These are phyloP conservation scores for Blastobotrys attinorum DNA, from an alignment of 805 yeast genomes.

Conservation along the genomic window DNA sequence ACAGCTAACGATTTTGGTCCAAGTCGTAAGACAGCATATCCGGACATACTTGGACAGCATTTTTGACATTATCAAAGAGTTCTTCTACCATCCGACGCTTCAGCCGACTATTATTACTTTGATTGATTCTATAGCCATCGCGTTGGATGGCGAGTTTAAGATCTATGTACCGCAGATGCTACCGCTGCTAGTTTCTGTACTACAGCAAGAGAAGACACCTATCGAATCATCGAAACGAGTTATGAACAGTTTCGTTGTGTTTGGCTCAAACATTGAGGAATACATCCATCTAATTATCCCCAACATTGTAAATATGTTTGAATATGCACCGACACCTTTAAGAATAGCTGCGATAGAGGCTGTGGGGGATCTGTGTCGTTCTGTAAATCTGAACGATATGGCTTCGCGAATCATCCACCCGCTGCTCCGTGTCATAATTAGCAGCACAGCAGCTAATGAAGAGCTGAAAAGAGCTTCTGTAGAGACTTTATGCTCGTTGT, in stretches of 20 bases:
- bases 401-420: slow-evolving; percentile 88
- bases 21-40: slow-evolving; percentile 83
- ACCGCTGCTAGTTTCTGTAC: slow-evolving; percentile 63
- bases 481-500: slow-evolving; percentile 65
- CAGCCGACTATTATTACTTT: slow-evolving; percentile 75
- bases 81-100: slow-evolving; percentile 52
- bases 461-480: slow-evolving; percentile 60
- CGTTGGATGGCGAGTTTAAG: slow-evolving; percentile 89
- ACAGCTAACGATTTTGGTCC: slow-evolving; percentile 70
- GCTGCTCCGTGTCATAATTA: slow-evolving; percentile 61
- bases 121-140: slow-evolving; percentile 74
- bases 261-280: slow-evolving; percentile 84
- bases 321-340: slow-evolving; percentile 51
- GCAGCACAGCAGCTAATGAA: slow-evolving; percentile 37
- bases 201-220: slow-evolving; percentile 54
- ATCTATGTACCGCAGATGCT: slow-evolving; percentile 70
- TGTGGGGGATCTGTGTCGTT: slow-evolving; percentile 70
- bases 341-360: slow-evolving; percentile 72
- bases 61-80: slow-evolving; percentile 67
- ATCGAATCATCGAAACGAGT: slow-evolving; percentile 59
- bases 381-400: slow-evolving; percentile 72
- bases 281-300: slow-evolving; percentile 85
- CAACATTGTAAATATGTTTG: slow-evolving; percentile 71
- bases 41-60: slow-evolving; percentile 74
- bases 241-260: slow-evolving; percentile 71